Conservation (phyloP, 306 rosid genomes). For the Pyrus bretschneideri region DNA sequence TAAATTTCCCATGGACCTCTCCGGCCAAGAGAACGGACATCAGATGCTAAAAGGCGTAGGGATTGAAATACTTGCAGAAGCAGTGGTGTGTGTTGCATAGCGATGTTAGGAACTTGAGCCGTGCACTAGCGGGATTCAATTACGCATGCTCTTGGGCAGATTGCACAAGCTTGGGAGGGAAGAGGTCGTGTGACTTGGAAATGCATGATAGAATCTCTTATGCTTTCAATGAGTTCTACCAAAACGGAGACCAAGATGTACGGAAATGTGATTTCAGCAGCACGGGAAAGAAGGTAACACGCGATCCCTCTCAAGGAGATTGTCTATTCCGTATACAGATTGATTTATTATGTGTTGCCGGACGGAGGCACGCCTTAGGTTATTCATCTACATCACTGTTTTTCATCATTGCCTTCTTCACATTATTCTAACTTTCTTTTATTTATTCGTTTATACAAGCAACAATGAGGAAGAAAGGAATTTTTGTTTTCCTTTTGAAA, state of each 20-base stretch:
- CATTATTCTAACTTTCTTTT: background rate
- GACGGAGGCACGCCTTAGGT: constrained; percentile 20
- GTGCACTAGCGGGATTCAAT: background rate
- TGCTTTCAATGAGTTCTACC: constrained; percentile 65
- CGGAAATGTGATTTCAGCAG: constrained; percentile 53
- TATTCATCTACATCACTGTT: constrained; percentile 8
- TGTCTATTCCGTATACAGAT: constrained; percentile 53
- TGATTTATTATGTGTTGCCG: constrained; percentile 1
- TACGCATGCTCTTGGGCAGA: background rate
- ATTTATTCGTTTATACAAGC: no score
- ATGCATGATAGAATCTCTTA: constrained; percentile 25
- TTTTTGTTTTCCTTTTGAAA: no score
- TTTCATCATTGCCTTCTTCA: constrained; percentile 17
- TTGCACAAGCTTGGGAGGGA: constrained; percentile 17
- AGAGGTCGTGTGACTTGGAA: constrained; percentile 42
- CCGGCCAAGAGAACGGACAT: constrained; percentile 26
- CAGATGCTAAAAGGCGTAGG: background rate
- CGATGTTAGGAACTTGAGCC: constrained; percentile 5
- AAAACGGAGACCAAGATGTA: constrained; percentile 48
- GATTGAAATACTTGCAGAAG: background rate
- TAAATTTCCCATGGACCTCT: constrained; percentile 53
- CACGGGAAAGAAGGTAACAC: constrained; percentile 24
- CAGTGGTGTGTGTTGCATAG: constrained; percentile 4
- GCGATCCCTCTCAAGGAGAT: constrained; percentile 31
- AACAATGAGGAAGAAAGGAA: no score